A percentile compares a stretch with the other conserved stretches of the same genome.
These are phyloP conservation scores for Hypomontagnella submonticulosa DNA, from an alignment of 495 filamentous ascomycete genomes.

Conservation along the genomic window DNA sequence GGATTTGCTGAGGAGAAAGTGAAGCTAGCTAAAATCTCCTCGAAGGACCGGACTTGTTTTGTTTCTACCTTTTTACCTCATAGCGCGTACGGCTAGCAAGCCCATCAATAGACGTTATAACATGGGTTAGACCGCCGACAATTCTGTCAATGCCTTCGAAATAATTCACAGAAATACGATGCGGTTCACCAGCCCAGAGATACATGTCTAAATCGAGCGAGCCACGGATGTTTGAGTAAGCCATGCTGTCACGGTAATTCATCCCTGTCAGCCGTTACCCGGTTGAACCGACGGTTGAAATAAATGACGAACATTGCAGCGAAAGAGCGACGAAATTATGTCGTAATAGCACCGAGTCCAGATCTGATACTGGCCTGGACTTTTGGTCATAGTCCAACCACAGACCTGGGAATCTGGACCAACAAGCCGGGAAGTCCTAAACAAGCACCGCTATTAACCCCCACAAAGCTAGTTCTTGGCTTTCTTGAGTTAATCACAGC, in stretches of 20 bases:
- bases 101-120: not conserved
- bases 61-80: conserved; percentile 8
- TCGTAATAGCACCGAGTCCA: conserved; percentile 29
- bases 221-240: not conserved
- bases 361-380: conserved; percentile 7
- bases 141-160: not conserved
- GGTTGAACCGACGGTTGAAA: conserved; percentile 27
- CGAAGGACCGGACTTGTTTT: conserved; percentile 5
- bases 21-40: conserved; percentile 11
- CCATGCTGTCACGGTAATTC: not conserved
- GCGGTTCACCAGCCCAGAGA: too few species aligned
- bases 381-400: conserved; percentile 21
- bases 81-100: not conserved
- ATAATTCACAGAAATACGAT: too few species aligned
- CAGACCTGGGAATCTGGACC: conserved; percentile 17
- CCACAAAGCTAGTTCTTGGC: conserved; percentile 19
- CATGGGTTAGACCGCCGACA: not conserved
- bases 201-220: not conserved
- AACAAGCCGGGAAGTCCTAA: conserved; percentile 5
- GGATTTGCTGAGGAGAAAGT: conserved; percentile 22
- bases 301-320: conserved; percentile 20
- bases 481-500: conserved; percentile 9
- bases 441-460: not conserved
- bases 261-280: conserved; percentile 5
- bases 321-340: conserved; percentile 7